phyloP scores from a whole-genome alignment of 2,329 filamentous ascomycete genomes.

The Diaporthe citriasiana region DNA sequence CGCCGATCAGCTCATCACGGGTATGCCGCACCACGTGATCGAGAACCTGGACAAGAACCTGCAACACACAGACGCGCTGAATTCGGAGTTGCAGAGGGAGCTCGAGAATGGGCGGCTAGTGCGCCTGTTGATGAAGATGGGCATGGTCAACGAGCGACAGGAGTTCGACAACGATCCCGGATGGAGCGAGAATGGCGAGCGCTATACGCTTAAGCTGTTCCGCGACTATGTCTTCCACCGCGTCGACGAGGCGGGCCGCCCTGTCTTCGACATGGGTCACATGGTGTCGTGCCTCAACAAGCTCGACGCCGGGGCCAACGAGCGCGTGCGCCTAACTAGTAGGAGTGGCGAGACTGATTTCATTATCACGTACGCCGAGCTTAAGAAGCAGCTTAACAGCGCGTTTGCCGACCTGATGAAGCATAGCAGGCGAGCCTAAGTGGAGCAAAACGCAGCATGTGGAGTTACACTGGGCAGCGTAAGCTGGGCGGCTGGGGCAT shows the following conservation, averaged over 20 bases:
- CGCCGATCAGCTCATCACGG: conserved; percentile 83
- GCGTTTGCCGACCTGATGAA: conserved; percentile 73
- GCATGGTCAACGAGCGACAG: conserved; percentile 88
- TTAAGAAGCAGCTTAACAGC: conserved; percentile 75
- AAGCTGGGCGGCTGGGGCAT: background rate
- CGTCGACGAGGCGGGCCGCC: conserved; percentile 86
- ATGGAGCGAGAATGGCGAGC: conserved; percentile 94
- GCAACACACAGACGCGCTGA: conserved; percentile 83
- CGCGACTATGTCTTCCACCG: conserved; percentile 98
- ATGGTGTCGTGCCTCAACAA: conserved; percentile 91
- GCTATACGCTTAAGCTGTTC: conserved; percentile 94
- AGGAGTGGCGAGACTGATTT: conserved; percentile 92
- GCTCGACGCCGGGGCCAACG: conserved; percentile 89
- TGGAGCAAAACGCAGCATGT: background rate
- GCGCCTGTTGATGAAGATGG: conserved; percentile 85
- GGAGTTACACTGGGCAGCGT: background rate
- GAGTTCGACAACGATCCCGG: conserved; percentile 82
- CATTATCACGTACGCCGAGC: conserved; percentile 89
- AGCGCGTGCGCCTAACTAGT: conserved; percentile 87
- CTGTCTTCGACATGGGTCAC: conserved; percentile 88
- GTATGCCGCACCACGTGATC: conserved; percentile 83
- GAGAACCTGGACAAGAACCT: conserved; percentile 82
- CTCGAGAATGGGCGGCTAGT: conserved; percentile 91
- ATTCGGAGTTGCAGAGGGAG: conserved; percentile 80
- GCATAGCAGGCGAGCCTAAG: conserved; percentile 47